Conservation (phyloP, 148 eudicot genomes). For the Rhododendron simsii region DNA sequence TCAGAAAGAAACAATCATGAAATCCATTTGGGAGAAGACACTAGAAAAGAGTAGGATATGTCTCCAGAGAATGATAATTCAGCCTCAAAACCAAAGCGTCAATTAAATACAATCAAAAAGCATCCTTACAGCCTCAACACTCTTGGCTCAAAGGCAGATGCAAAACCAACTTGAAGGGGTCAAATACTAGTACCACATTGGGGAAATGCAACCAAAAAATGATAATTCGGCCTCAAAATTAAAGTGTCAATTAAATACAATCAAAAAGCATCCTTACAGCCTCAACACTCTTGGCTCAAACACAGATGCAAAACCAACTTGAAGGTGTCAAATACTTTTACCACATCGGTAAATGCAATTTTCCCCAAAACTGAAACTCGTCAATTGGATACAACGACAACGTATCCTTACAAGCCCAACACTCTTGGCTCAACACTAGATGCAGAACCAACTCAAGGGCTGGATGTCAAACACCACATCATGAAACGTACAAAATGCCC, state of each 20-base stretch:
- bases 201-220: background rate
- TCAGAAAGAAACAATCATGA: background rate
- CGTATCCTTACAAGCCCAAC: background rate
- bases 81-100: background rate
- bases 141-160: background rate
- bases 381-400: background rate
- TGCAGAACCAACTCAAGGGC: background rate
- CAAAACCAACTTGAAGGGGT: background rate
- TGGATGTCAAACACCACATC: constrained; percentile 15
- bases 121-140: background rate
- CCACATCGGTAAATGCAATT: background rate
- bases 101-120: background rate
- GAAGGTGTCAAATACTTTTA: background rate
- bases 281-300: background rate
- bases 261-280: background rate
- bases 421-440: background rate
- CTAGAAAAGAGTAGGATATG: background rate
- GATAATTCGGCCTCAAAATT: background rate
- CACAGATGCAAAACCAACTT: background rate
- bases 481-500: constrained; percentile 77
- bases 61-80: background rate
- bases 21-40: background rate
- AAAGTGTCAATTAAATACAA: background rate
- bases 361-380: background rate
- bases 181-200: background rate